Conservation (phyloP, 2,329 filamentous ascomycete genomes). For the Colletotrichum chrysophilum region DNA sequence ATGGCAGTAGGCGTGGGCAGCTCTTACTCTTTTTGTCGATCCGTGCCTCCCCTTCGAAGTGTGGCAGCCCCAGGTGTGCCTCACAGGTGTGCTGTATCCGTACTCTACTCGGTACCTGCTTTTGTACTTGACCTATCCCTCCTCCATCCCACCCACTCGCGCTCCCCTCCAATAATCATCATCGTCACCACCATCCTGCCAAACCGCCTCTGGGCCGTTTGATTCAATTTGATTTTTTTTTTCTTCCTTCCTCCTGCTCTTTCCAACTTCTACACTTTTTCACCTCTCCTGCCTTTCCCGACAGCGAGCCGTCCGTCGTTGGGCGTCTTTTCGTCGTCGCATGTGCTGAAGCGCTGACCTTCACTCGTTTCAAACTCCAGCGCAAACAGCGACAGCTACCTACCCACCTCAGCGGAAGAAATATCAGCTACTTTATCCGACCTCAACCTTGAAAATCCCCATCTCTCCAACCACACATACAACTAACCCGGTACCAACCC, state of each 20-base stretch:
- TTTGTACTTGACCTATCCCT: not conserved
- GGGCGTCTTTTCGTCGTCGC: not conserved
- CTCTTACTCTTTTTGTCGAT: conserved; percentile 12
- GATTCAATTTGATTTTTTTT: not conserved
- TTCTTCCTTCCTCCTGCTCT: not conserved
- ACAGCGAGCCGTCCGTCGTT: not conserved
- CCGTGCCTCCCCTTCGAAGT: not conserved
- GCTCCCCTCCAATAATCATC: conserved; percentile 3
- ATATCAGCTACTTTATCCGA: not conserved
- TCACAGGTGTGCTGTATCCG: not conserved
- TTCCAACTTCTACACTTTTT: not conserved
- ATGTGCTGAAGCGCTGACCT: not conserved
- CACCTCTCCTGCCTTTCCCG: not conserved
- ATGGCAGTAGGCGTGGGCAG: not conserved
- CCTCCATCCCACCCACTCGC: not conserved
- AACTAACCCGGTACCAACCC: conserved; percentile 11
- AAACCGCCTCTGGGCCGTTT: not conserved
- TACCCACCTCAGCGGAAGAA: not conserved
- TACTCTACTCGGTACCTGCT: conserved; percentile 14
- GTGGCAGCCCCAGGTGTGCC: conserved; percentile 1
- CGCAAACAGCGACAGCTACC: not conserved
- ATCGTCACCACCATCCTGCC: conserved; percentile 4
- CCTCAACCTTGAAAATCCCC: not conserved
- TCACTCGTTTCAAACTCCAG: not conserved
- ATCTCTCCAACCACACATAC: not conserved